phyloP scores from a whole-genome alignment of 2,329 filamentous ascomycete genomes.

The Ophiostoma perfectum region DNA sequence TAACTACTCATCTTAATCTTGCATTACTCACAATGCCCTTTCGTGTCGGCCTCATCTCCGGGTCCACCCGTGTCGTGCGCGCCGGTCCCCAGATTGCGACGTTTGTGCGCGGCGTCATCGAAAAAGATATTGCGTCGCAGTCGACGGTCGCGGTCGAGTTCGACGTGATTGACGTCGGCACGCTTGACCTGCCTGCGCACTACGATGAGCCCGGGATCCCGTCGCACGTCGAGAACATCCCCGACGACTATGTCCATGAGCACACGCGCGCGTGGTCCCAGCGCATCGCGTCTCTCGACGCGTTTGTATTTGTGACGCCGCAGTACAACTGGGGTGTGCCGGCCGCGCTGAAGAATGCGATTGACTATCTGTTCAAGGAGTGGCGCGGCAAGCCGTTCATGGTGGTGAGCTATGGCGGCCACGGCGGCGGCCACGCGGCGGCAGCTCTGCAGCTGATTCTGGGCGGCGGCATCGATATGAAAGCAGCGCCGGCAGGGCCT shows the following conservation, averaged over 20 bases:
- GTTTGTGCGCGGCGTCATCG: background rate
- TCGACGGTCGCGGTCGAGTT: background rate
- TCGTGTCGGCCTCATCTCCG: background rate
- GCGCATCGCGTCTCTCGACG: slow-evolving; percentile 32
- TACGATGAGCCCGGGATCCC: background rate
- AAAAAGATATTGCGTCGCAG: background rate
- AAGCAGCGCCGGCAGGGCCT: background rate
- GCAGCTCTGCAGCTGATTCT: slow-evolving; percentile 29
- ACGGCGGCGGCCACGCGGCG: slow-evolving; percentile 33
- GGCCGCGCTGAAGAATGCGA: slow-evolving; percentile 46
- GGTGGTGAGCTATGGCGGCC: slow-evolving; percentile 45
- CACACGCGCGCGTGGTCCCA: slow-evolving; percentile 36
- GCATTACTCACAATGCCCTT: background rate
- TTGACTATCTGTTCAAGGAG: slow-evolving; percentile 48
- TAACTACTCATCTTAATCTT: background rate
- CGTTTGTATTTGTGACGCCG: slow-evolving; percentile 33
- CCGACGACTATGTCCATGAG: slow-evolving; percentile 32
- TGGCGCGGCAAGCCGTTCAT: slow-evolving; percentile 44
- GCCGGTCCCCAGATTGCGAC: background rate
- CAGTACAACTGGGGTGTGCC: slow-evolving; percentile 47
- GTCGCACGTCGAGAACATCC: slow-evolving; percentile 17
- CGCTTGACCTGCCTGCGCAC: background rate
- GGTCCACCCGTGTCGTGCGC: background rate
- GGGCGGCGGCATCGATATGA: slow-evolving; percentile 22
- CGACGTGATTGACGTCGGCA: background rate